Evolutionary conservation across 1,139 yeast genomes (phyloP).

Genomic region (Protomyces pachydermus): DNA sequence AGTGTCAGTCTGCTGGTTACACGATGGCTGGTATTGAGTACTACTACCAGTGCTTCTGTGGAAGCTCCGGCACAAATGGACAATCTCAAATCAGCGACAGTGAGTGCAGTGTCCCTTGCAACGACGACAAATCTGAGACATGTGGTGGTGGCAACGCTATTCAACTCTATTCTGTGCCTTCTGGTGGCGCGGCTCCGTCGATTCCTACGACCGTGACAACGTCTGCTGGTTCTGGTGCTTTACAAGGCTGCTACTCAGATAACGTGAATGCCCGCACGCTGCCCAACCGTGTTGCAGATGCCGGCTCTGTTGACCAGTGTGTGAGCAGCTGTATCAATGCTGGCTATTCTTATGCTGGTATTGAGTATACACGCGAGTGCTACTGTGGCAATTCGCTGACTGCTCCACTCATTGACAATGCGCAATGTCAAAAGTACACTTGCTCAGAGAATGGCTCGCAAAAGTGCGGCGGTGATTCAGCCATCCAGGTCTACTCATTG

Average conservation of each 20-base stretch:
- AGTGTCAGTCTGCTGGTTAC: slow-evolving; percentile 1
- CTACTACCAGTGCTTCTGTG: slow-evolving; percentile 6
- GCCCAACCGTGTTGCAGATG: slow-evolving; percentile 6
- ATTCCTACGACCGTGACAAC: neutral
- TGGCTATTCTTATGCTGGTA: slow-evolving; percentile 22
- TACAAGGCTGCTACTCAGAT: slow-evolving; percentile 5
- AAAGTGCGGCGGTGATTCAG: neutral
- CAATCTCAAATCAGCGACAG: neutral
- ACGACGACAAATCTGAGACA: neutral
- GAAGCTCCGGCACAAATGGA: neutral
- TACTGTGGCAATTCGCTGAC: slow-evolving; percentile 7
- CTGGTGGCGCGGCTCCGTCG: neutral
- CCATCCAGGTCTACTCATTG: neutral
- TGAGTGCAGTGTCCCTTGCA: neutral
- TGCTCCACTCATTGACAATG: neutral
- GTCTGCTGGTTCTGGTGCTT: neutral
- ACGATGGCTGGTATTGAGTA: slow-evolving; percentile 2
- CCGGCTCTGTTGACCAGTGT: slow-evolving; percentile 24
- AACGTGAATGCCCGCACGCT: slow-evolving; percentile 1
- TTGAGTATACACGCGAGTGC: slow-evolving; percentile 27
- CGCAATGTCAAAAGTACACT: neutral
- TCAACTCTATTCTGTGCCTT: neutral
- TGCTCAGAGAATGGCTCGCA: neutral
- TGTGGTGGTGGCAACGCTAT: neutral
- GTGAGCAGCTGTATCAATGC: slow-evolving; percentile 13